These are phyloP conservation scores for Colletotrichum sp. DNA, from an alignment of 2,329 filamentous ascomycete species.

Conservation along the genomic window DNA sequence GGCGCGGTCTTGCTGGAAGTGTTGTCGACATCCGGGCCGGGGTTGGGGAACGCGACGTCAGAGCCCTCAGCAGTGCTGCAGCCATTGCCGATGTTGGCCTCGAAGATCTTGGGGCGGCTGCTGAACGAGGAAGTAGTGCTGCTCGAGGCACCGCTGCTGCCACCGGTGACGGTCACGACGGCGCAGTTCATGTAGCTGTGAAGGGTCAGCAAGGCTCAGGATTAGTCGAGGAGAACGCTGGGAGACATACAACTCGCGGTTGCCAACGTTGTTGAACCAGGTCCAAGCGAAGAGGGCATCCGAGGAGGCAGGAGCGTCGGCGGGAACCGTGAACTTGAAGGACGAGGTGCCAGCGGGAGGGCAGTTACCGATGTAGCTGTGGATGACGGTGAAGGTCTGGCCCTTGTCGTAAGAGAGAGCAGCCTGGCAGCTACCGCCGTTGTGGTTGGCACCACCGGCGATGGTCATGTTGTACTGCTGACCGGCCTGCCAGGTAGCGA, in stretches of 20 bases:
- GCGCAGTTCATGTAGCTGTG: constrained; percentile 80
- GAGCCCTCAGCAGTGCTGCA: constrained; percentile 64
- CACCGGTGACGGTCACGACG: constrained; percentile 63
- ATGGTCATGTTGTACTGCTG: constrained; percentile 68
- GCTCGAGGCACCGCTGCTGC: constrained; percentile 33
- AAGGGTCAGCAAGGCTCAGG: background rate
- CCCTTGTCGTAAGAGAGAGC: constrained; percentile 77
- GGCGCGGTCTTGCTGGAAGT: constrained; percentile 38
- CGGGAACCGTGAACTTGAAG: constrained; percentile 72
- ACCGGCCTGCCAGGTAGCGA: constrained; percentile 68
- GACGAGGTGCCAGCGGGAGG: constrained; percentile 48
- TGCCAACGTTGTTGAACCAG: constrained; percentile 79
- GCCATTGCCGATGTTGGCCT: constrained; percentile 68
- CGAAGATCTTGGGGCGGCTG: constrained; percentile 70
- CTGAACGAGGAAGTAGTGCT: constrained; percentile 45
- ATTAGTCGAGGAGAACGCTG: no score
- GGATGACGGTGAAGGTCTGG: constrained; percentile 70
- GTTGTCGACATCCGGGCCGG: constrained; percentile 60
- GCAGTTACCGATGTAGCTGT: constrained; percentile 62
- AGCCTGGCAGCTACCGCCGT: constrained; percentile 79
- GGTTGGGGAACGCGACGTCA: constrained; percentile 70
- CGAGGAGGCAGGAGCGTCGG: constrained; percentile 58
- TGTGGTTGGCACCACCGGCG: constrained; percentile 66
- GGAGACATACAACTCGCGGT: constrained; percentile 67
- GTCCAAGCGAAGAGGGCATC: constrained; percentile 77